Conservation (phyloP, 2,329 filamentous ascomycete genomes). For the Cladosporium sp. region DNA sequence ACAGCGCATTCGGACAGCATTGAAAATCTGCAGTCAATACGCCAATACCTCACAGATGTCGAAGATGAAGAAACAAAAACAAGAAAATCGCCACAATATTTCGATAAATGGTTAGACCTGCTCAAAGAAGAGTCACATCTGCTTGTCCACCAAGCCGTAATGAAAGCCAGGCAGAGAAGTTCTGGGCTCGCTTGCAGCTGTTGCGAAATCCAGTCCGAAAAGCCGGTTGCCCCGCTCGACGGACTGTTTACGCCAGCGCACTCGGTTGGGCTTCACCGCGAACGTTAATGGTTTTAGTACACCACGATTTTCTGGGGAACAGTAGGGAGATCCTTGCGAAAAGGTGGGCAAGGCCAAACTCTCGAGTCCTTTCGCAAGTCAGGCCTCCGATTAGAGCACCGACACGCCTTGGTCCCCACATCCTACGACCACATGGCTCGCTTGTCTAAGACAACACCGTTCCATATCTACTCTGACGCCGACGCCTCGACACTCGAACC, state of each 20-base stretch:
- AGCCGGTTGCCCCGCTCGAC: background rate
- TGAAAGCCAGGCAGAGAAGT: too few species aligned
- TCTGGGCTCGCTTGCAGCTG: too few species aligned
- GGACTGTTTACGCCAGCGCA: background rate
- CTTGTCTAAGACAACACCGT: constrained; percentile 11
- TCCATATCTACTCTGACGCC: constrained; percentile 7
- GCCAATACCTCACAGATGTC: too few species aligned
- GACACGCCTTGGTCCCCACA: background rate
- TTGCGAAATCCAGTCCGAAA: background rate
- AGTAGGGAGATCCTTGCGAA: constrained; percentile 4
- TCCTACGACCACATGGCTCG: constrained; percentile 10
- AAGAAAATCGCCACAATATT: too few species aligned
- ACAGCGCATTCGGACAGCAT: too few species aligned
- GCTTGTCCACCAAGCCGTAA: too few species aligned
- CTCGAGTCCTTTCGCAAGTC: background rate
- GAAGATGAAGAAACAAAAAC: too few species aligned
- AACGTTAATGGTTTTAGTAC: background rate
- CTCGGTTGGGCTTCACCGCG: constrained; percentile 6
- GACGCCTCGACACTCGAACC: background rate
- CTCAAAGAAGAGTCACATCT: too few species aligned
- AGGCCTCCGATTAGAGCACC: background rate
- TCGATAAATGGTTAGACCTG: too few species aligned
- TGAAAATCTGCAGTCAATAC: too few species aligned
- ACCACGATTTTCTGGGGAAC: background rate
- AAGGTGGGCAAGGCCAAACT: background rate